Base-by-base conservation (phyloP, 768 basidiomycete genomes). In the Auriscalpium vulgare region DNA sequence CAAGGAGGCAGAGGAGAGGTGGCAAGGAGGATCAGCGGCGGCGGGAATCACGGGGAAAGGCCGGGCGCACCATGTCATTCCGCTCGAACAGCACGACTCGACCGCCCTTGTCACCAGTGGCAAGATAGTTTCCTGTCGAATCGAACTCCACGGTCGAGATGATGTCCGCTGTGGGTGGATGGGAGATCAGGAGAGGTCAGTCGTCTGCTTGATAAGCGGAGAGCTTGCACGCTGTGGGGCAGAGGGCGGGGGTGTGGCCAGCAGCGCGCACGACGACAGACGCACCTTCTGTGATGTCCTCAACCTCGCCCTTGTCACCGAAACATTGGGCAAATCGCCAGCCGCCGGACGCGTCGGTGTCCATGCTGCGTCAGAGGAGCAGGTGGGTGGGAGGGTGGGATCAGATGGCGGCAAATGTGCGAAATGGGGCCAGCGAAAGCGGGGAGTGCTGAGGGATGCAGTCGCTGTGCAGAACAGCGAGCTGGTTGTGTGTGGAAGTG, bases 261-360 rank as follows among this genome's bases (percentile, higher is more conserved):
- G 59, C 14, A 44, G 53, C 66, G 56, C 29, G 49, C 19, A 23
- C 11, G 59, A 61, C 62, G 35, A 17, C 19, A 29, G 45, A 67
- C 80, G 58, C 60, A 94, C 94, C 97, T 79, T 99, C 97, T 58
- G 97, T 99, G 68, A 99, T 98, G 72, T 99, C 97, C 69, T 97
- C 97, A 37, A 98, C 95, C 71, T 97, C 91, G 65, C 90, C 95
- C 82, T 99, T 99, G 81, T 99, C 97, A 62, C 97, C 97, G 69
- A 99, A 99, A 76, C 97, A 99, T 69, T 99, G 97, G 53, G 97
- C 95, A 75, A 99, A 99, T 66, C 95, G 87, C 97, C 97, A 99
- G 65, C 87, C 88, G 66, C 88, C 81, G 54, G 81, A 80, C 72
- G 88, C 84, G 74, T 91, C 90, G 72, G 84, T 82, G 71, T 92